Evolutionary conservation across 202 grass and related monocot genomes (phyloP).

Genomic region (Saccharum hybrid): DNA sequence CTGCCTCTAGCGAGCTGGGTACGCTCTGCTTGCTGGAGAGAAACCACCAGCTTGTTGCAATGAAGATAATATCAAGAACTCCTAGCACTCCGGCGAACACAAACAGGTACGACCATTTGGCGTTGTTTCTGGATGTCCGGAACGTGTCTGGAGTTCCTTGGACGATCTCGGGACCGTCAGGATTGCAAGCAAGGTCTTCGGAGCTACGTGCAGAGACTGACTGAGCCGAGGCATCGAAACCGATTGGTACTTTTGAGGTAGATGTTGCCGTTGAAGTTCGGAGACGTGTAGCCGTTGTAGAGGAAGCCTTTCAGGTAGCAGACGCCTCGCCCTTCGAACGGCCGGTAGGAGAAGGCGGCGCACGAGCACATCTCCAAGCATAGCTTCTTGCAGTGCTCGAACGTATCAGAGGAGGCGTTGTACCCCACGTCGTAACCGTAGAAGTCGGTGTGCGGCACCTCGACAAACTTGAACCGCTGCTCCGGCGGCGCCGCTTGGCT

Average conservation of each 20-base stretch:
- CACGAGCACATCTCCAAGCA: constrained; percentile 50
- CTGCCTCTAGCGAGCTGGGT: constrained; percentile 48
- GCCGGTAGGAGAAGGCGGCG: constrained; percentile 49
- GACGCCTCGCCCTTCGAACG: not conserved
- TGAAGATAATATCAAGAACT: constrained; percentile 35
- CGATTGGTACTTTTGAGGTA: constrained; percentile 52
- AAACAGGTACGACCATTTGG: not conserved
- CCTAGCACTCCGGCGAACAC: not conserved
- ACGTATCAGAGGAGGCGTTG: constrained; percentile 24
- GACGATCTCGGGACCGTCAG: not conserved
- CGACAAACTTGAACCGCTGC: constrained; percentile 36
- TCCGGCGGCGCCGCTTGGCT: not conserved
- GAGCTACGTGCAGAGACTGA: not conserved
- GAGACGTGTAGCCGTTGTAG: constrained; percentile 57
- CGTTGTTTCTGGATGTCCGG: not conserved
- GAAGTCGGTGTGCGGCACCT: constrained; percentile 50
- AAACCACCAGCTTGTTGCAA: constrained; percentile 52
- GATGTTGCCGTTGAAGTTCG: constrained; percentile 28
- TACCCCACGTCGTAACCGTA: constrained; percentile 52
- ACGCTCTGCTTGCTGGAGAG: constrained; percentile 48
- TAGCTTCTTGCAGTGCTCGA: constrained; percentile 25
- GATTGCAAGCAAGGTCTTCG: constrained; percentile 26
- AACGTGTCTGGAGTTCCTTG: not conserved
- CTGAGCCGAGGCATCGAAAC: not conserved
- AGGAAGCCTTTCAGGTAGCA: constrained; percentile 51